These are phyloP conservation scores for Mitragyna speciosa DNA, from an alignment of 257 asterid species.

Conservation along the genomic window DNA sequence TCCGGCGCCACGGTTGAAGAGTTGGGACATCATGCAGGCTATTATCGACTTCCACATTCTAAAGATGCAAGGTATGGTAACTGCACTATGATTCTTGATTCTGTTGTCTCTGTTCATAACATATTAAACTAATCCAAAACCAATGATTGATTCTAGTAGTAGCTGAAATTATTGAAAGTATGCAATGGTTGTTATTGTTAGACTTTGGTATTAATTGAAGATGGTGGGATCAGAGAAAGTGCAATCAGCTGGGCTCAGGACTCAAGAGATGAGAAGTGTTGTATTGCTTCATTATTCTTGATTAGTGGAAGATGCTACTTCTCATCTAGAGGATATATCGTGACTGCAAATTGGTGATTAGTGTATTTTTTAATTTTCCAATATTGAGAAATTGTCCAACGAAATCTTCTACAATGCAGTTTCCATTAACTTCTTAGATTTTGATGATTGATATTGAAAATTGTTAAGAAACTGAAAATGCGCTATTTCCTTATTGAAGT, in stretches of 20 bases:
- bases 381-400: too few species aligned
- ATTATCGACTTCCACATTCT: constrained; percentile 38
- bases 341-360: too few species aligned
- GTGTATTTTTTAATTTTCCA: too few species aligned
- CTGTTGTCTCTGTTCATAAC: background rate
- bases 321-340: too few species aligned
- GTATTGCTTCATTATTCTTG: too few species aligned
- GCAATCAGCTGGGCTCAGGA: too few species aligned
- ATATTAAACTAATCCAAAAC: background rate
- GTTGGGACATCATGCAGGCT: constrained; percentile 52
- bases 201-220: too few species aligned
- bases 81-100: background rate
- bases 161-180: too few species aligned
- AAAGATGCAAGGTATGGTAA: constrained; percentile 37
- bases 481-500: background rate
- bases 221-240: background rate
- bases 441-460: background rate
- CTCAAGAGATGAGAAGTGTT: too few species aligned
- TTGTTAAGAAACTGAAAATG: background rate
- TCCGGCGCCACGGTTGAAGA: constrained; percentile 33
- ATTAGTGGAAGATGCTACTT: too few species aligned
- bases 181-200: too few species aligned
- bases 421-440: background rate
- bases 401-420: too few species aligned
- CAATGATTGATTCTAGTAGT: background rate